Percentiles rank a stretch among this genome's conserved stretches.
Conservation (phyloP, 1,139 yeast species). For the Saccharomyces hybrid region DNA sequence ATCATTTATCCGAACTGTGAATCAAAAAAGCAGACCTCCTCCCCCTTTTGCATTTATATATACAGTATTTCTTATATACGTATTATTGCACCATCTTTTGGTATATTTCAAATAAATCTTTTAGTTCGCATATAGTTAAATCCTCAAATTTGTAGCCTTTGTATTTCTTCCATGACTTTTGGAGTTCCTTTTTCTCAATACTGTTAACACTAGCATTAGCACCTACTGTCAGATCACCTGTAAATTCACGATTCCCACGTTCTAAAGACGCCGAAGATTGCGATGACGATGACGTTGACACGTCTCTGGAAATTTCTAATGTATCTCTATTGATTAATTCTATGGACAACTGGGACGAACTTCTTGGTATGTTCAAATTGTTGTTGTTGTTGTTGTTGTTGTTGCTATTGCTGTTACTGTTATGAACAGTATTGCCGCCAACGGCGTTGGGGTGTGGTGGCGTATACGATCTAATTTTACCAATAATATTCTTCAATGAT, state of each 20-base stretch:
- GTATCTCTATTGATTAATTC: slow-evolving; percentile 2
- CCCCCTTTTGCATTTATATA: neutral
- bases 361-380: slow-evolving; percentile 6
- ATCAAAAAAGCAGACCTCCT: neutral
- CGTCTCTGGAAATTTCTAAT: slow-evolving; percentile 2
- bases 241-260: neutral
- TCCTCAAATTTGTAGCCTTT: slow-evolving; percentile 26
- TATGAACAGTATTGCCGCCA: slow-evolving; percentile 5
- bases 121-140: slow-evolving; percentile 23
- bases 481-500: slow-evolving; percentile 26
- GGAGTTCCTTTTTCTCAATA: slow-evolving; percentile 2
- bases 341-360: slow-evolving; percentile 11
- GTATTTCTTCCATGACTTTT: slow-evolving; percentile 18
- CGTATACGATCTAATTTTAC: slow-evolving; percentile 27
- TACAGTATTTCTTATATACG: neutral
- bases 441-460: slow-evolving; percentile 17
- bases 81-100: slow-evolving; percentile 20
- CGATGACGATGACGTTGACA: neutral
- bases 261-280: neutral
- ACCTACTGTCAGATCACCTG: neutral
- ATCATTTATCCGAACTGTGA: slow-evolving; percentile 3
- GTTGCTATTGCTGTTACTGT: neutral
- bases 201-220: slow-evolving; percentile 4
- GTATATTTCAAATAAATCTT: slow-evolving; percentile 27
- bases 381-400: neutral